These are phyloP conservation scores for Cyclocybe aegerita DNA, from an alignment of 768 basidiomycete genomes.

Conservation along the genomic window DNA sequence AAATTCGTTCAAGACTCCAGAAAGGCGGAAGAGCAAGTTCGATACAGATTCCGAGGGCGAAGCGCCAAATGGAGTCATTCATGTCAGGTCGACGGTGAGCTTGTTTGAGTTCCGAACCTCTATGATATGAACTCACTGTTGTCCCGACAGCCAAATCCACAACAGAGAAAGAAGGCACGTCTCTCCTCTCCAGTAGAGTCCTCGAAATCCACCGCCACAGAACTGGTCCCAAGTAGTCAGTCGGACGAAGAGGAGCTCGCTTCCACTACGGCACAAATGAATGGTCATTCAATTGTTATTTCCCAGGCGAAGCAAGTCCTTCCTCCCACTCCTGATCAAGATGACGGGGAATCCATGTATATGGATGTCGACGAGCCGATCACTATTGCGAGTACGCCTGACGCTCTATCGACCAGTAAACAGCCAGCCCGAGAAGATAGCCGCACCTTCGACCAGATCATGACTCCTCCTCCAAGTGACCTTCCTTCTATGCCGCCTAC, in stretches of 20 bases:
- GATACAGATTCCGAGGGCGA: slow-evolving; percentile 37
- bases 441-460: slow-evolving; percentile 7
- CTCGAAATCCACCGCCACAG: slow-evolving; percentile 17
- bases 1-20: slow-evolving; percentile 7
- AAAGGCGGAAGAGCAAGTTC: slow-evolving; percentile 33
- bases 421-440: neutral
- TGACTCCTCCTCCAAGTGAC: slow-evolving; percentile 23
- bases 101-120: neutral
- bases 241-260: slow-evolving; percentile 62
- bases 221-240: slow-evolving; percentile 62
- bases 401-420: neutral
- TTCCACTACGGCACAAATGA: no score
- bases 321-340: neutral
- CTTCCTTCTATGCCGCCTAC: slow-evolving; percentile 24
- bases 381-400: no score
- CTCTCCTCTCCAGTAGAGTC: slow-evolving; percentile 30
- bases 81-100: slow-evolving; percentile 25
- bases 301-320: no score
- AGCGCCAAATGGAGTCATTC: slow-evolving; percentile 22
- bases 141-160: slow-evolving; percentile 10
- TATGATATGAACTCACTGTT: neutral
- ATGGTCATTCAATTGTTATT: no score
- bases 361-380: no score
- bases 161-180: slow-evolving; percentile 36
- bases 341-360: neutral